Evolutionary conservation across 305 asterid species (phyloP).

Genomic region (Solanum hybrid): DNA sequence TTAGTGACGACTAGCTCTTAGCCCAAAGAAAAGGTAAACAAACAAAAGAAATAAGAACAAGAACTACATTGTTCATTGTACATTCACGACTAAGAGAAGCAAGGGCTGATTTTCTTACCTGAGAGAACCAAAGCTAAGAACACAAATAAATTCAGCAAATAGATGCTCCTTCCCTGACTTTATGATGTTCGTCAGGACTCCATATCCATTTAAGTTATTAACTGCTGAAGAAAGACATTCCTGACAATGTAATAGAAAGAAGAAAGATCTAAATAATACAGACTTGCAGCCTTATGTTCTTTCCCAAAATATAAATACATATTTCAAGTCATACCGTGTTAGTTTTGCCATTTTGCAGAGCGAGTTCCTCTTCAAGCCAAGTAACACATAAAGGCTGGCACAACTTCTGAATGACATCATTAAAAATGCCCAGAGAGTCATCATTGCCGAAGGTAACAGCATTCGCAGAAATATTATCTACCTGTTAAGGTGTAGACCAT

Average conservation of each 20-base stretch:
- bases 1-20: neutral
- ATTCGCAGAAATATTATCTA: conserved; percentile 39
- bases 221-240: conserved; percentile 46
- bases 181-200: conserved; percentile 51
- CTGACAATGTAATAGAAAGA: conserved; percentile 28
- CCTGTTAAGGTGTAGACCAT: conserved; percentile 35
- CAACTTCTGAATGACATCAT: conserved; percentile 46
- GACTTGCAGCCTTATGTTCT: neutral
- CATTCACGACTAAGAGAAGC: neutral
- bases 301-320: neutral
- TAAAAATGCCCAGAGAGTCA: conserved; percentile 34
- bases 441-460: conserved; percentile 21
- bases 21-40: neutral
- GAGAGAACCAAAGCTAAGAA: conserved; percentile 64
- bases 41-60: neutral
- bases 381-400: conserved; percentile 63
- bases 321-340: conserved; percentile 41
- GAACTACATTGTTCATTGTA: neutral
- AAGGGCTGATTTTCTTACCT: conserved; percentile 32
- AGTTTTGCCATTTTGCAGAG: conserved; percentile 31
- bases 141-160: conserved; percentile 62
- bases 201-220: conserved; percentile 52
- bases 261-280: neutral
- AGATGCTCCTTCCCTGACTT: conserved; percentile 83
- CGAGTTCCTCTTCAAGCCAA: conserved; percentile 88